A percentile compares a stretch with the other conserved stretches of the same genome.
Evolutionary conservation across 192 early-diverging fungal genomes (phyloP).

Genomic region (Coemansia sp.): DNA sequence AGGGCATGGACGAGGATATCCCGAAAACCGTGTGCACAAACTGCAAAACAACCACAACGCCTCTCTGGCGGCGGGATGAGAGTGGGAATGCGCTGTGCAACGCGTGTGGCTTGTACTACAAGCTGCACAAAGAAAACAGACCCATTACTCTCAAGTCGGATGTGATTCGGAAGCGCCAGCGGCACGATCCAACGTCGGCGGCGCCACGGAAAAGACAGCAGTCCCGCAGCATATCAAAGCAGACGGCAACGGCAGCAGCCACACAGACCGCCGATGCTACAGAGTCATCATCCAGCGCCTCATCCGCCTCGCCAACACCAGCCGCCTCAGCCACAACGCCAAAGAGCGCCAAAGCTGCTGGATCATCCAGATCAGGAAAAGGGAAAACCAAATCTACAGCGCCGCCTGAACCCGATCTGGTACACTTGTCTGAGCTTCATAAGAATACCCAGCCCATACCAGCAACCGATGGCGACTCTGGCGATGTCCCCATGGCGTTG

Average conservation of each 20-base stretch:
- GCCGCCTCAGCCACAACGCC: constrained; percentile 2
- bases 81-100: constrained; percentile 94
- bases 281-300: background rate
- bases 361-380: constrained; percentile 7
- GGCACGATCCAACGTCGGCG: constrained; percentile 47
- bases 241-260: constrained; percentile 12
- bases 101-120: constrained; percentile 95
- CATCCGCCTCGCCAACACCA: constrained; percentile 13
- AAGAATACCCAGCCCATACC: background rate
- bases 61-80: constrained; percentile 92
- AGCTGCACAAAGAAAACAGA: constrained; percentile 89
- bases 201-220: constrained; percentile 36
- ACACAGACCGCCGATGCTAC: no score
- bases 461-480: background rate
- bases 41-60: constrained; percentile 85
- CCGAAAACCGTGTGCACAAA: constrained; percentile 66
- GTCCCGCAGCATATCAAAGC: constrained; percentile 12
- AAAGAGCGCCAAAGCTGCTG: constrained; percentile 4
- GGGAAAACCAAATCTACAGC: constrained; percentile 8
- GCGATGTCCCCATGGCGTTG: background rate
- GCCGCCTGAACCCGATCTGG: background rate
- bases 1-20: constrained; percentile 37
- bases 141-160: constrained; percentile 90
- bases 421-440: background rate
- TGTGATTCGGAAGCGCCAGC: constrained; percentile 95